Conservation (phyloP, 140 eudicot species). For the Anethum foeniculum region DNA sequence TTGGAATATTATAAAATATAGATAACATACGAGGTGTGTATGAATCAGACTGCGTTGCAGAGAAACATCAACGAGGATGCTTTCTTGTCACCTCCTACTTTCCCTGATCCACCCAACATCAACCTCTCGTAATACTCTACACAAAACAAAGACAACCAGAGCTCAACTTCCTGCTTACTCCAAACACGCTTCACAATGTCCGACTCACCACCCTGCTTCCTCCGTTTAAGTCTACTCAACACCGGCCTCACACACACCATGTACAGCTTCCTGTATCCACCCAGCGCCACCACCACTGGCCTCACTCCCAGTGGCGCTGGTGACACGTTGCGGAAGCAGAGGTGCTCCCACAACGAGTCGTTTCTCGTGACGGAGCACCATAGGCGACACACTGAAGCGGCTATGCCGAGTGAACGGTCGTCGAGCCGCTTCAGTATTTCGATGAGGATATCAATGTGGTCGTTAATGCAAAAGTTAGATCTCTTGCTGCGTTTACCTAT, state of each 20-base stretch:
- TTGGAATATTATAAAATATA: too few relatives aligned
- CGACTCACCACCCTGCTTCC: slow-evolving; percentile 25
- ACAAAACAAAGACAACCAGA: slow-evolving; percentile 70
- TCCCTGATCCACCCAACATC: slow-evolving; percentile 29
- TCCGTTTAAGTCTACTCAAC: slow-evolving; percentile 39
- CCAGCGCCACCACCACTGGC: slow-evolving; percentile 72
- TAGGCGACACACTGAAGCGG: slow-evolving; percentile 74
- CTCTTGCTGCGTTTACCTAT: slow-evolving; percentile 12
- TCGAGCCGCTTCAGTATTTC: slow-evolving; percentile 67
- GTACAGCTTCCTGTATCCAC: slow-evolving; percentile 77
- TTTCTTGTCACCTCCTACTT: slow-evolving; percentile 38
- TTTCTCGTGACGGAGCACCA: slow-evolving; percentile 58
- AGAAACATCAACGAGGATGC: slow-evolving; percentile 78
- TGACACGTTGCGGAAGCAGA: slow-evolving; percentile 79
- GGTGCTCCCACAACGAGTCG: slow-evolving; percentile 86
- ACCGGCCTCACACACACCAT: slow-evolving; percentile 80
- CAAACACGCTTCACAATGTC: slow-evolving; percentile 44
- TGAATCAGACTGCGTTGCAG: slow-evolving; percentile 45
- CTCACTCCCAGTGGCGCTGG: slow-evolving; percentile 55
- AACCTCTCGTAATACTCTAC: slow-evolving; percentile 83
- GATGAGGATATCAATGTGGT: slow-evolving; percentile 48
- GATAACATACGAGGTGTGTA: background rate
- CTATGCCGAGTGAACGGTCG: slow-evolving; percentile 48
- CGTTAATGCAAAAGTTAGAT: slow-evolving; percentile 47
- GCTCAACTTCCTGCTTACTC: slow-evolving; percentile 71